phyloP scores from a whole-genome alignment of 345 rosid genomes.

The Corchorus olitorius region DNA sequence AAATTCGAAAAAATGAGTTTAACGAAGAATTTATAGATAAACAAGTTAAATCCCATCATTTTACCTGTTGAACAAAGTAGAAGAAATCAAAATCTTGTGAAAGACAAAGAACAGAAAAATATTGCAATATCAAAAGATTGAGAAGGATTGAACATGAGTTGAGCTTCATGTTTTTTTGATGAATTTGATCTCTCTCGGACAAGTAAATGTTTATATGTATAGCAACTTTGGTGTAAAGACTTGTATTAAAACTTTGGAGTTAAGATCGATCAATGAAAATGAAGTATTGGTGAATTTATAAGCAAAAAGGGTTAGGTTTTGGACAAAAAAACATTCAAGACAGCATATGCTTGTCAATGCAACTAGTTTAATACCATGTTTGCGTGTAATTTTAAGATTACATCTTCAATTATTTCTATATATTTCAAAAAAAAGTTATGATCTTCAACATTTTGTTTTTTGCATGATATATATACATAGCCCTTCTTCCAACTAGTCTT shows the following conservation, averaged over 20 bases:
- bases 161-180: slow-evolving; percentile 34
- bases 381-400: neutral
- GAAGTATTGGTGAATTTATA: slow-evolving; percentile 13
- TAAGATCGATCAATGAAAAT: neutral
- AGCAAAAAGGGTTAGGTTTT: neutral
- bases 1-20: neutral
- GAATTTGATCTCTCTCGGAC: neutral
- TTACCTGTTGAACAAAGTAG: slow-evolving; percentile 83
- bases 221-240: neutral
- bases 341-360: slow-evolving; percentile 13
- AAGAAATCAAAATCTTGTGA: slow-evolving; percentile 77
- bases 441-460: neutral
- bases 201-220: no score
- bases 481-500: neutral
- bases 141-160: slow-evolving; percentile 24
- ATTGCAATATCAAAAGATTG: slow-evolving; percentile 37
- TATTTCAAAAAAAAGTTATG: no score
- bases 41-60: neutral
- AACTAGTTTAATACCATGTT: neutral
- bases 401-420: neutral
- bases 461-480: neutral
- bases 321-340: neutral
- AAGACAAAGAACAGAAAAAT: slow-evolving; percentile 41
- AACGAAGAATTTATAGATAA: neutral
- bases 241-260: neutral